Percentiles rank a stretch among this genome's conserved stretches.
phyloP scores from a whole-genome alignment of 768 basidiomycete species.

The Naganishia antarctica region DNA sequence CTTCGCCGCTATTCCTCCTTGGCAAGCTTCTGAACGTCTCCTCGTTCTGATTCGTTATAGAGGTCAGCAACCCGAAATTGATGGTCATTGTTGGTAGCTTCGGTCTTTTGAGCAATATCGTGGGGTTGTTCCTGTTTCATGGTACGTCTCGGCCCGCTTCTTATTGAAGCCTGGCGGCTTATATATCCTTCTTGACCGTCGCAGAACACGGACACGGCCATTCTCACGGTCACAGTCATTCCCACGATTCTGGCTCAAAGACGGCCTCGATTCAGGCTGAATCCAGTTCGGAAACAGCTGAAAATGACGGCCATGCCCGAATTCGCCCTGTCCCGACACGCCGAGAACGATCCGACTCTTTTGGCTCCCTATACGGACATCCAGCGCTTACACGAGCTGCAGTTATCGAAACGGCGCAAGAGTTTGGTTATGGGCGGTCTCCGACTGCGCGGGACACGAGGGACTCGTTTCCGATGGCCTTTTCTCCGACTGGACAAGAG shows the following conservation, averaged over 20 bases:
- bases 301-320: background rate
- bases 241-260: conserved; percentile 50
- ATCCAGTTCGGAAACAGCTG: background rate
- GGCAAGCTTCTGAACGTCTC: conserved; percentile 23
- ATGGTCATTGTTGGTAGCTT: conserved; percentile 84
- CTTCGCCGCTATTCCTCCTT: conserved; percentile 37
- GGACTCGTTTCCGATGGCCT: conserved; percentile 16
- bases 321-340: conserved; percentile 20
- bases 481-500: conserved; percentile 3
- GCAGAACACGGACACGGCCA: conserved; percentile 61
- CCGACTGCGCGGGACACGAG: background rate
- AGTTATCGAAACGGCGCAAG: conserved; percentile 70
- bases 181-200: background rate
- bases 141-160: conserved; percentile 53
- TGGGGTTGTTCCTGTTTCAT: conserved; percentile 91
- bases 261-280: background rate
- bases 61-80: conserved; percentile 80
- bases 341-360: conserved; percentile 43
- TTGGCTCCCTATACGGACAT: conserved; percentile 62
- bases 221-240: conserved; percentile 32
- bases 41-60: conserved; percentile 52
- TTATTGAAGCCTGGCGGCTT: background rate
- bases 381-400: conserved; percentile 53
- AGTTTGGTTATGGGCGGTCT: conserved; percentile 55
- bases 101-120: conserved; percentile 83